Percentiles rank a stretch among this genome's conserved stretches.
Evolutionary conservation across 1,284 basidiomycete genomes (phyloP).

Genomic region (Naganishia sp.): DNA sequence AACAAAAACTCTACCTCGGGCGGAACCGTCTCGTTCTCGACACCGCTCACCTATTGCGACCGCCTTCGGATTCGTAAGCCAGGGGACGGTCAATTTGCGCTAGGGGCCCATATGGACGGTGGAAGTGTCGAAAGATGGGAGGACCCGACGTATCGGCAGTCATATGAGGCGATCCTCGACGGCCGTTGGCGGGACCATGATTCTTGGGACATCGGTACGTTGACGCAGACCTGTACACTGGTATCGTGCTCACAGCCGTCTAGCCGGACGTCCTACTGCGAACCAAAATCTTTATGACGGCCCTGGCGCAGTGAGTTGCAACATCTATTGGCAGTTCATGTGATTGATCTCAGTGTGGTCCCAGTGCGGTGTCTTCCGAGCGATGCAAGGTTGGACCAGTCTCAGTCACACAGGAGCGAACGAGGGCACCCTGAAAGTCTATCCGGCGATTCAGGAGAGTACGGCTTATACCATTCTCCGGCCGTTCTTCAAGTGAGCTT

Average conservation of each 20-base stretch:
- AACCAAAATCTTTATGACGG: constrained; percentile 50
- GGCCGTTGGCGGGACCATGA: constrained; percentile 62
- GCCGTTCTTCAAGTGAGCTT: constrained; percentile 65
- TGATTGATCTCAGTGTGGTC: constrained; percentile 53
- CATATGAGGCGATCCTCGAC: constrained; percentile 62
- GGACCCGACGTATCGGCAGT: constrained; percentile 63
- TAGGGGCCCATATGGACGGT: constrained; percentile 75
- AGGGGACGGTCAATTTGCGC: constrained; percentile 67
- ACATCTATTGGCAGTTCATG: neutral
- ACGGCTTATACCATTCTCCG: constrained; percentile 75
- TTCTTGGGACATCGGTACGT: constrained; percentile 45
- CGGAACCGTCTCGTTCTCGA: constrained; percentile 61
- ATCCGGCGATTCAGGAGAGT: constrained; percentile 70
- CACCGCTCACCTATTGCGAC: constrained; percentile 73
- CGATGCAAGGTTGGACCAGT: constrained; percentile 70
- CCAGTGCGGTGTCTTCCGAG: constrained; percentile 72
- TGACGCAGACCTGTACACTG: neutral
- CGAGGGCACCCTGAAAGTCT: constrained; percentile 75
- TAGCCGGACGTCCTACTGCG: constrained; percentile 37
- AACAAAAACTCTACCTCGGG: constrained; percentile 52
- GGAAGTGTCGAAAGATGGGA: constrained; percentile 78
- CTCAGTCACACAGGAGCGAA: constrained; percentile 62
- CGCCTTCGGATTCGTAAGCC: constrained; percentile 71
- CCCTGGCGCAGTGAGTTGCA: constrained; percentile 23
- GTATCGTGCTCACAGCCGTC: too few species aligned